Evolutionary conservation across 2,329 filamentous ascomycete genomes (phyloP), one percentile per base, ranked within the genome.

Genomic region (Phialophora chinensis): DNA sequence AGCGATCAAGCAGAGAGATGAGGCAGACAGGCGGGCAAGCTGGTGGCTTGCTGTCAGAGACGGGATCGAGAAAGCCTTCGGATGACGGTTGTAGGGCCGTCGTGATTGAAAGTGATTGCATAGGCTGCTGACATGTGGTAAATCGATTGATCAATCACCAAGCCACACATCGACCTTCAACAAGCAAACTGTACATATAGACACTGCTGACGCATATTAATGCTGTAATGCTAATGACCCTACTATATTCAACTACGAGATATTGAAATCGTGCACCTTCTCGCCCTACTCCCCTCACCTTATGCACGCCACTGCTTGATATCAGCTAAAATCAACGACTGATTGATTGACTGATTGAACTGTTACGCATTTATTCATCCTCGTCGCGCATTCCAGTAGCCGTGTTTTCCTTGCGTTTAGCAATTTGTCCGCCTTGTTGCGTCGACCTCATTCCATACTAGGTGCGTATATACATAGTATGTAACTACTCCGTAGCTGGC

Each of bases 1-100:
- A 8, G 69, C 61, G 20, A 62, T 72, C 50, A 66, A 71, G 33
- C 58, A 58, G 25, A 58, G 49, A n/a, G 42, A 47, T 55, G 25
- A 58, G 29, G 33, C 17, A 14, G 35, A 42, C n/a, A 29, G 25
- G 20, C 64, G 29, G 3, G 6, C 44, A 31, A 49, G 44, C 42
- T 62, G 52, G 64, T 66, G 64, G 64, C 25, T 59, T 14, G 31
- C 44, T 33, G 23, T 66, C 12, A 42, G 64, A 31, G 55, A 62
- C 25, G 33, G 59, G 23, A 17, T 66, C 12, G 64, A 66, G 54
- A 66, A 4, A 44, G 23, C n/a, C 17, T 11, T 66, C 12, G 59
- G 64, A 49, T 66, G 53, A 66, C 23, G 20, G 31, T 61, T 42
- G 25, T 14, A 20, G 29, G 23, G 29, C 25, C 53, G 4, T 4